A percentile compares a stretch with the other conserved stretches of the same genome.
phyloP scores from a whole-genome alignment of 2,329 filamentous ascomycete genomes.

The Phyllosticta capitalensis region DNA sequence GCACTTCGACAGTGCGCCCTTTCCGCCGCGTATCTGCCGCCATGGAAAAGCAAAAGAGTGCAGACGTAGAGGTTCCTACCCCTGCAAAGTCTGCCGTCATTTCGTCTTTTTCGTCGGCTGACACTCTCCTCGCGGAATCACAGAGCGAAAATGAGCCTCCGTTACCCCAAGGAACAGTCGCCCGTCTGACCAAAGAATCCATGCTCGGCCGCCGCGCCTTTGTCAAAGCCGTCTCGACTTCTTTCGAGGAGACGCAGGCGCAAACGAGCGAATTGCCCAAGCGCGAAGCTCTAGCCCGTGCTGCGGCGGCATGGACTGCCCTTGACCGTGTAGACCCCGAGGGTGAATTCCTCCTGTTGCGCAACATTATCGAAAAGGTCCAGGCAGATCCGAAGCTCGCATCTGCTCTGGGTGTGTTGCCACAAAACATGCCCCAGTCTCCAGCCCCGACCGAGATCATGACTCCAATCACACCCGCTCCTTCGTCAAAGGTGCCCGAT shows the following conservation, averaged over 20 bases:
- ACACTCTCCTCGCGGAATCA: conserved; percentile 1
- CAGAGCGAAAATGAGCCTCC: conserved; percentile 53
- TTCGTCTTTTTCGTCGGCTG: conserved; percentile 4
- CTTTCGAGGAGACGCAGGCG: conserved; percentile 77
- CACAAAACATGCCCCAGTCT: conserved; percentile 13
- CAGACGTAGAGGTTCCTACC: conserved; percentile 1
- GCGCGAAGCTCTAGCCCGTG: conserved; percentile 69
- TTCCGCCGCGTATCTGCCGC: conserved; percentile 79
- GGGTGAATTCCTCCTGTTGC: conserved; percentile 77
- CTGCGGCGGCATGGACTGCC: conserved; percentile 77
- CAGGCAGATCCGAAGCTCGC: conserved; percentile 59
- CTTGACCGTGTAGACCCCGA: conserved; percentile 85
- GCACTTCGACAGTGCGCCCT: conserved; percentile 79
- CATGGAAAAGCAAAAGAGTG: conserved; percentile 15
- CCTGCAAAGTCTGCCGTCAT: background rate
- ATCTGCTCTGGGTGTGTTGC: conserved; percentile 32
- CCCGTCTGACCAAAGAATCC: conserved; percentile 59
- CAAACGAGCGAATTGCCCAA: conserved; percentile 63
- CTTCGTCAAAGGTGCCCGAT: conserved; percentile 19
- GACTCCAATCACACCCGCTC: background rate
- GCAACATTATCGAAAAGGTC: conserved; percentile 64
- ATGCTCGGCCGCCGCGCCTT: conserved; percentile 73
- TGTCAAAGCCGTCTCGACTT: conserved; percentile 69
- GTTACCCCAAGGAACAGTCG: conserved; percentile 27
- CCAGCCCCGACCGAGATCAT: background rate